These are phyloP conservation scores for Dothistroma pini DNA, from an alignment of 2,329 filamentous ascomycete genomes.

Conservation along the genomic window DNA sequence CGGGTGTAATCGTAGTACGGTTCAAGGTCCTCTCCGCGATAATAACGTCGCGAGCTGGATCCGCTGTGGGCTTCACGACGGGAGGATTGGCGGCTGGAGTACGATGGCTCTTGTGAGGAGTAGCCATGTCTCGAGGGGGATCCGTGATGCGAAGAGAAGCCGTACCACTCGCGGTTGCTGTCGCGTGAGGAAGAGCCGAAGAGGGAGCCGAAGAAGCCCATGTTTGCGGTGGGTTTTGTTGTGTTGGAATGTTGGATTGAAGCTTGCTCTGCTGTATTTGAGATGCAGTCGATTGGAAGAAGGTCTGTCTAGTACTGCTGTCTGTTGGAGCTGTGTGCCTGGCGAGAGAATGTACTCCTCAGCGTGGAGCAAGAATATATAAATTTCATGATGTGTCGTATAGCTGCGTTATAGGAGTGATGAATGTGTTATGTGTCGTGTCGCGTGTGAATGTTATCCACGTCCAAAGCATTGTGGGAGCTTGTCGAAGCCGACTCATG, in stretches of 20 bases:
- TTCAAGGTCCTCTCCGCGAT: neutral
- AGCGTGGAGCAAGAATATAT: neutral
- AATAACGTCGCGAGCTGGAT: neutral
- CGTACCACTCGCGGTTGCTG: neutral
- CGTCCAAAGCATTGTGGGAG: neutral
- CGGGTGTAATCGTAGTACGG: neutral
- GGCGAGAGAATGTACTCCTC: neutral
- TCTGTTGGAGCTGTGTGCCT: neutral
- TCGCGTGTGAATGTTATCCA: neutral
- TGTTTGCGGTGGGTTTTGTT: neutral
- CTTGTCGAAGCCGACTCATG: neutral
- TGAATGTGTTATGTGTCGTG: neutral
- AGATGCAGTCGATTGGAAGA: neutral
- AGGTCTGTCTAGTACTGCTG: neutral
- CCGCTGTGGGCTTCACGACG: neutral
- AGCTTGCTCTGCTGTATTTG: neutral
- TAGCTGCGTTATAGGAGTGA: neutral
- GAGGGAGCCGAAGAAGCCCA: neutral
- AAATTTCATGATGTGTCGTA: neutral
- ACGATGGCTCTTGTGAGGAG: neutral
- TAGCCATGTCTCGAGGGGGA: neutral
- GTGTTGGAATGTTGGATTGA: neutral
- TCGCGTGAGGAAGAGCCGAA: neutral
- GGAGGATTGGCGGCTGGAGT: neutral
- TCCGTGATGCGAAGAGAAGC: neutral